Evolutionary conservation across 495 filamentous ascomycete species (phyloP), one percentile per base, ranked within the genome.

Genomic region (Penicillium roqueforti): DNA sequence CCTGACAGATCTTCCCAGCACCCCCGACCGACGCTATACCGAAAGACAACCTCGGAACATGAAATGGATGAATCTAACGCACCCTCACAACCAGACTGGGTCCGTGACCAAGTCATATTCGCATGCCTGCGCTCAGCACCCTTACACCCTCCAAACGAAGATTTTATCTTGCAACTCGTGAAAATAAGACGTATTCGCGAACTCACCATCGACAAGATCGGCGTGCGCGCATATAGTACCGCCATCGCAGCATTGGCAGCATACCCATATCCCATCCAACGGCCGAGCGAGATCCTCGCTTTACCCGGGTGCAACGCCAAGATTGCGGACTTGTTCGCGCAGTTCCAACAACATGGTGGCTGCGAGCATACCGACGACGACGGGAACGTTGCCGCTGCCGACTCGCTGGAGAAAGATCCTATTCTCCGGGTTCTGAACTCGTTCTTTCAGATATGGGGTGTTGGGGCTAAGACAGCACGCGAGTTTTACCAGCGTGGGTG

Each of bases 371-470:
- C 60, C 55, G 83, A 73, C 14, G 50, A 67, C 4, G 69, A 73
- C 2, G 84, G 83, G 3, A 71, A 64, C 20, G 66, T 96, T 28
- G 53, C 76, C 23, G 87, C 86, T 3, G 87, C 86, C 14, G 68
- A 77, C 5, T 78, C 86, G 0, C 73, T 88, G 16, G 81, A 89
- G 51, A 68, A 73, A 0, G 84, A 92, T 60, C 77, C 83, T 9
- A 73, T 75, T 13, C 77, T 95, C 48, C 72, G 74, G 7, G 77
- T 83, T 2, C 69, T 97, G 13, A 73, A 80, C 38, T 62, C 76
- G 0, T 95, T 98, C 70, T 84, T 87, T 61, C 73, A 84, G 1
- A 93, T 97, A 56, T 95, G 88, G 86, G 93, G 92, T 28, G 88
- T 97, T 0, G 92, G 85, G n/a, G 83, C 88, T 3, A 86, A 80